phyloP scores from a whole-genome alignment of 306 rosid genomes.

The Cicer pinnatifidum region DNA sequence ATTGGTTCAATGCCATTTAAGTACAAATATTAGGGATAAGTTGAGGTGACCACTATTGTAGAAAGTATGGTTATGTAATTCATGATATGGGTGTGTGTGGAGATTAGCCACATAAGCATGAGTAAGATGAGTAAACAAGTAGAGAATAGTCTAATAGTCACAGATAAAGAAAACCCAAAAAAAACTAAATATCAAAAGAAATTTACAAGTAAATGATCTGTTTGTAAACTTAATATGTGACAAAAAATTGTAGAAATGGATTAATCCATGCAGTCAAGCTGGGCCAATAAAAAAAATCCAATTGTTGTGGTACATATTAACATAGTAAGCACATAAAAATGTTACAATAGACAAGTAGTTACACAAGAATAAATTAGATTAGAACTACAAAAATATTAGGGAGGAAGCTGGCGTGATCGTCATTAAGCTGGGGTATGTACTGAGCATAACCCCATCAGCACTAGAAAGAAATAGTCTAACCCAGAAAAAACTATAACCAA shows the following conservation, averaged over 20 bases:
- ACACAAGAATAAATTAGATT: too few relatives aligned
- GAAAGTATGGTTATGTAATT: not conserved
- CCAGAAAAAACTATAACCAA: not conserved
- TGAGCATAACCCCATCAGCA: not conserved
- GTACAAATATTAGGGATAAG: not conserved
- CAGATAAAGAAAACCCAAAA: not conserved
- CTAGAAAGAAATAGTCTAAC: not conserved
- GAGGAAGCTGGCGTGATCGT: not conserved
- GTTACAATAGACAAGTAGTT: not conserved
- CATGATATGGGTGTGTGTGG: not conserved
- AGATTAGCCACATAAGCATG: not conserved
- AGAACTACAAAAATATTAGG: not conserved
- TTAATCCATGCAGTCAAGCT: not conserved
- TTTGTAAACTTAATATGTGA: not conserved
- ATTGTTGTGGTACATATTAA: not conserved
- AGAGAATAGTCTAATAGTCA: not conserved
- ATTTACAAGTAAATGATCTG: not conserved
- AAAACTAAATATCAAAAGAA: not conserved
- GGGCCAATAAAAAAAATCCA: not conserved
- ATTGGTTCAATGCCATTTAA: too few relatives aligned
- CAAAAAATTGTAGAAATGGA: not conserved
- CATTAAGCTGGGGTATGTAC: not conserved
- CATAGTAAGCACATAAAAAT: not conserved
- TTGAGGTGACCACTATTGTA: not conserved
- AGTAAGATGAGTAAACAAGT: not conserved